phyloP scores from a whole-genome alignment of 1,284 basidiomycete species.

The Trichosporon ovoides region DNA sequence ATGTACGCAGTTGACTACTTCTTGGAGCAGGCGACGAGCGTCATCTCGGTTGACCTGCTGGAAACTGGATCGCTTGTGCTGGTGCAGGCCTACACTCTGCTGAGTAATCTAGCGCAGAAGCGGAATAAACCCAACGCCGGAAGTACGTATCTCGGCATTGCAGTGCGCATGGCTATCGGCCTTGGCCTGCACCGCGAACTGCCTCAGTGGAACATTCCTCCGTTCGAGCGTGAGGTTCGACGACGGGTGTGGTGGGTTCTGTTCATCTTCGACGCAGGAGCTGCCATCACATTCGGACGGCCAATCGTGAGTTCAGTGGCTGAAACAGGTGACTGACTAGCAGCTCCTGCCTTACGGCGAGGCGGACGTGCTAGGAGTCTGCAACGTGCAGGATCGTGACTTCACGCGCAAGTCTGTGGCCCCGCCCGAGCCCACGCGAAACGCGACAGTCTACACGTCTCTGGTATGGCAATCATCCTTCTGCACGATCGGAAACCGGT shows the following conservation, averaged over 20 bases:
- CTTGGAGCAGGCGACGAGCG: constrained; percentile 20
- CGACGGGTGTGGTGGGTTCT: constrained; percentile 33
- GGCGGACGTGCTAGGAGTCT: constrained; percentile 21
- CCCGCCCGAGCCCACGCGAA: constrained; percentile 8
- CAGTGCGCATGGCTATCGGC: constrained; percentile 31
- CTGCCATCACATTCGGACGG: constrained; percentile 28
- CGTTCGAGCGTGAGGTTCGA: constrained; percentile 31
- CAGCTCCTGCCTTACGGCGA: constrained; percentile 22
- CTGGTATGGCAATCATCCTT: constrained; percentile 24
- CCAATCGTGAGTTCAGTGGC: constrained; percentile 41
- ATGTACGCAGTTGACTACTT: constrained; percentile 24
- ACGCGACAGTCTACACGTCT: constrained; percentile 22
- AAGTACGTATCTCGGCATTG: constrained; percentile 28
- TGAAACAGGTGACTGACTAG: neutral
- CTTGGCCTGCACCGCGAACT: constrained; percentile 32
- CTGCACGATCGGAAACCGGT: constrained; percentile 14
- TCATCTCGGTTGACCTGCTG: constrained; percentile 20
- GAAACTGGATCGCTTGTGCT: constrained; percentile 26
- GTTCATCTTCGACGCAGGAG: constrained; percentile 29
- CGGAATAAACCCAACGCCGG: constrained; percentile 29
- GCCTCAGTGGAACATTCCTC: constrained; percentile 22
- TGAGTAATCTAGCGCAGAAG: constrained; percentile 31
- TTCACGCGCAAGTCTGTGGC: constrained; percentile 17
- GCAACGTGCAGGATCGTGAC: constrained; percentile 20
- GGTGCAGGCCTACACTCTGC: constrained; percentile 29